Evolutionary conservation across 163 green algal species (phyloP).

Genomic region (Coccomyxa subellipsoidea): DNA sequence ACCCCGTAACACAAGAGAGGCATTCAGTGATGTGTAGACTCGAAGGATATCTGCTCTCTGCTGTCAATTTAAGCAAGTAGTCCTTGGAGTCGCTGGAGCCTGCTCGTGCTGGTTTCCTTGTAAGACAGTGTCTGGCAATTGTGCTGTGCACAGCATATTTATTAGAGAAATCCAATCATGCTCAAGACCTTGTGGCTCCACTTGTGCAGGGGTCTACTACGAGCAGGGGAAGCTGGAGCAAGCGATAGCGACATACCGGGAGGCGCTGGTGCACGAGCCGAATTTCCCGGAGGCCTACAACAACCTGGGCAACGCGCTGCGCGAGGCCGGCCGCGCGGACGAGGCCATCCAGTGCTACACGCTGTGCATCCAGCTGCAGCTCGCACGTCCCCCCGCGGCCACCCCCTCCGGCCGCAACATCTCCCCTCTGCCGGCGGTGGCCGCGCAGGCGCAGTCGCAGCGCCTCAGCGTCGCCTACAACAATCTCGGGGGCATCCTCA

Average conservation of each 20-base stretch:
- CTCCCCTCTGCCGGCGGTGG: slow-evolving; percentile 20
- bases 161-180: no score
- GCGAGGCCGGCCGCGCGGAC: slow-evolving; percentile 55
- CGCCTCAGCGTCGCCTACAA: slow-evolving; percentile 73
- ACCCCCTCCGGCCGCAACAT: not conserved
- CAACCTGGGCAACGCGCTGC: slow-evolving; percentile 77
- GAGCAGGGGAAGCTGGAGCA: slow-evolving; percentile 63
- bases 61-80: no score
- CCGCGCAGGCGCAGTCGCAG: slow-evolving; percentile 47
- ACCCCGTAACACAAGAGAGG: no score
- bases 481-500: slow-evolving; percentile 74
- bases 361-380: slow-evolving; percentile 73
- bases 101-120: no score
- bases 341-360: slow-evolving; percentile 82
- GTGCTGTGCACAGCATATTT: no score
- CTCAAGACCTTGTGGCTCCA: no score
- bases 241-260: slow-evolving; percentile 56
- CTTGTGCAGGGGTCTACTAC: slow-evolving; percentile 45
- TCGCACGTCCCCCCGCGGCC: slow-evolving; percentile 9
- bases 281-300: slow-evolving; percentile 79
- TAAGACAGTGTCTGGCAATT: no score
- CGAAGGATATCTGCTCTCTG: no score
- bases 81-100: no score
- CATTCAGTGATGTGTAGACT: no score
- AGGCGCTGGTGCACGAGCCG: slow-evolving; percentile 58